Evolutionary conservation across 441 rosid genomes (phyloP).

Genomic region (Capsella rubella): DNA sequence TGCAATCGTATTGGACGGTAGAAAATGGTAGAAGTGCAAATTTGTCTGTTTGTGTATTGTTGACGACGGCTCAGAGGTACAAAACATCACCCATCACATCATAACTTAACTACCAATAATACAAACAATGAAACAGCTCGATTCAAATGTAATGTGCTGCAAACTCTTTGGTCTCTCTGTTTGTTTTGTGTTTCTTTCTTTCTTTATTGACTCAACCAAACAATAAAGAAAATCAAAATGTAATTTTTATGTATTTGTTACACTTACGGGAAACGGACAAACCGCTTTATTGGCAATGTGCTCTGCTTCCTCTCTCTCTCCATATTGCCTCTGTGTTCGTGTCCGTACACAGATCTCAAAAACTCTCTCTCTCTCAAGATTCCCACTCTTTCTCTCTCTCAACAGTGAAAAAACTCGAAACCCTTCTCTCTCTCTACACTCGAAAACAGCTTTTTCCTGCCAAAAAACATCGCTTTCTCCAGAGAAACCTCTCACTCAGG

Average conservation of each 20-base stretch:
- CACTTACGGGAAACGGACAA: slow-evolving; percentile 54
- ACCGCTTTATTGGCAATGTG: slow-evolving; percentile 54
- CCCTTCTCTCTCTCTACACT: slow-evolving; percentile 17
- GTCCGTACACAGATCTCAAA: slow-evolving; percentile 55
- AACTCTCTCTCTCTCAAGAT: slow-evolving; percentile 33
- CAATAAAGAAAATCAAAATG: too few relatives aligned
- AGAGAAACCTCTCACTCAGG: slow-evolving; percentile 39
- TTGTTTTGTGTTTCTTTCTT: background rate
- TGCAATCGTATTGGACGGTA: too few relatives aligned
- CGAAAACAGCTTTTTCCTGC: slow-evolving; percentile 5
- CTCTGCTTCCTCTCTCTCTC: slow-evolving; percentile 29
- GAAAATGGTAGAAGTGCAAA: too few relatives aligned
- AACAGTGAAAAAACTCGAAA: background rate
- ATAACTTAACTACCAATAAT: too few relatives aligned
- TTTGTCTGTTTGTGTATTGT: too few relatives aligned
- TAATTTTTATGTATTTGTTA: background rate
- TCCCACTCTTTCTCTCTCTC: slow-evolving; percentile 23
- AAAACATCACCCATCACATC: too few relatives aligned
- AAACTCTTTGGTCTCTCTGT: slow-evolving; percentile 23
- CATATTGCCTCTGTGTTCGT: slow-evolving; percentile 27
- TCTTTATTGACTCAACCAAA: background rate
- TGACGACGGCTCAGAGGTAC: too few relatives aligned
- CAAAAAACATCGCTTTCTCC: slow-evolving; percentile 53
- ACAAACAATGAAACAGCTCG: too few relatives aligned
- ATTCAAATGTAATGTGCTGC: slow-evolving; percentile 34